Evolutionary conservation across 495 filamentous ascomycete genomes (phyloP), one percentile per base, ranked within the genome.

Genomic region (Bacidia gigantensis): DNA sequence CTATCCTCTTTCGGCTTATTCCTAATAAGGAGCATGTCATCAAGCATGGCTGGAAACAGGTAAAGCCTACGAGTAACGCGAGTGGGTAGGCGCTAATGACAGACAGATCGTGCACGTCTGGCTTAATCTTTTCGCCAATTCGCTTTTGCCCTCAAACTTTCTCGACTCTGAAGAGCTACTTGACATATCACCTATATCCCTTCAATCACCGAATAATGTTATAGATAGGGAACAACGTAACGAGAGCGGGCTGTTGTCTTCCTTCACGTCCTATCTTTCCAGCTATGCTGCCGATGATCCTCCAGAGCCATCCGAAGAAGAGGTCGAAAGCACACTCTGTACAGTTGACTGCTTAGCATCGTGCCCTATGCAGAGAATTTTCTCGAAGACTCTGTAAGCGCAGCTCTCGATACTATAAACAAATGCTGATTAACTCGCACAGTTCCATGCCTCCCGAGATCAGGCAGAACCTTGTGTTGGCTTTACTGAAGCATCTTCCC

Each of bases 221-320:
- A 88, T 99, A 39, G 93, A 97, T 58, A 81, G 92, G 21, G 86
- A 80, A 32, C 75, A 83, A 40, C 84, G 84, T 52, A 70, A 78
- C 26, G 92, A 99, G 21, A 76, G 79, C 2, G 88, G 93, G 5
- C 72, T 99, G 20, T 84, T 99, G 61, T 95, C 88, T 3, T 87
- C 92, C 3, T 84, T 99, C 53, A 89, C 89, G 1, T 94, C 86
- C 3, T 97, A 96, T 57, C 85, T 99, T 20, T 93, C 89, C n/a
- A 96, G 89, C 63, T 96, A 97, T 69, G 92, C 93, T 23, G 93
- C 89, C 17, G 93, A 96, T 62, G 92, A 99, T 58, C 92, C 92
- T 10, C 92, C 92, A 3, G 93, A 97, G 67, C 92, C 92, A 1
- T 96, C 92, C 0, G 89, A 95, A 51, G 92, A 97, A 60, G 92